phyloP scores from a whole-genome alignment of 495 filamentous ascomycete species.

The Bathelium albidoporum region DNA sequence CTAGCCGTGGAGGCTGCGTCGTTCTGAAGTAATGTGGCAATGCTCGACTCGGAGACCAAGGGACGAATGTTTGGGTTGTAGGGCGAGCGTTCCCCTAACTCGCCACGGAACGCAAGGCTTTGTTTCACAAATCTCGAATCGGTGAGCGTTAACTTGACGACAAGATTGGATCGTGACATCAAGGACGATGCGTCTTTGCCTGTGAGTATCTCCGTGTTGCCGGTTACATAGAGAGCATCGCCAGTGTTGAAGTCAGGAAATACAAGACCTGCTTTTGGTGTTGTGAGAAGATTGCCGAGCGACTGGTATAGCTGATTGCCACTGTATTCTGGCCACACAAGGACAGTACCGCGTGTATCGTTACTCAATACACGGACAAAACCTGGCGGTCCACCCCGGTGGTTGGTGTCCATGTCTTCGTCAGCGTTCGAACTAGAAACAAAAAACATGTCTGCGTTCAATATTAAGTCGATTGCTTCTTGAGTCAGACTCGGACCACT shows the following conservation, averaged over 20 bases:
- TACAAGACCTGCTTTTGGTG: conserved; percentile 52
- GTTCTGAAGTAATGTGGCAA: conserved; percentile 17
- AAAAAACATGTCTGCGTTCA: conserved; percentile 65
- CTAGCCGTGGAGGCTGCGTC: conserved; percentile 33
- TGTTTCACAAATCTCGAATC: conserved; percentile 51
- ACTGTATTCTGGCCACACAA: conserved; percentile 71
- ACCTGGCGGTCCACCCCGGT: conserved; percentile 63
- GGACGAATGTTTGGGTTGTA: conserved; percentile 60
- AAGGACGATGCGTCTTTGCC: conserved; percentile 47
- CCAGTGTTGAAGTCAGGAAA: conserved; percentile 64
- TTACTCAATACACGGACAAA: conserved; percentile 59
- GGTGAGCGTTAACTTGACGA: conserved; percentile 51
- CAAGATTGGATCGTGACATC: conserved; percentile 61
- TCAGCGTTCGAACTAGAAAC: conserved; percentile 52
- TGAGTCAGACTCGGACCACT: conserved; percentile 33
- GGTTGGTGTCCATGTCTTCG: conserved; percentile 73
- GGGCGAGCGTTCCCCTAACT: conserved; percentile 46
- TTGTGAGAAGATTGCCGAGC: conserved; percentile 60
- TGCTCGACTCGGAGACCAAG: conserved; percentile 39
- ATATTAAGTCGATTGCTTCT: conserved; percentile 48
- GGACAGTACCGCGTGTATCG: conserved; percentile 33
- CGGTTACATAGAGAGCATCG: conserved; percentile 61
- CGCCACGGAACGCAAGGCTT: conserved; percentile 57
- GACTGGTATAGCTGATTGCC: conserved; percentile 77
- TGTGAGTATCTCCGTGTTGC: conserved; percentile 51